These are phyloP conservation scores for Vigna angularis DNA, from an alignment of 306 rosid genomes.

Conservation along the genomic window DNA sequence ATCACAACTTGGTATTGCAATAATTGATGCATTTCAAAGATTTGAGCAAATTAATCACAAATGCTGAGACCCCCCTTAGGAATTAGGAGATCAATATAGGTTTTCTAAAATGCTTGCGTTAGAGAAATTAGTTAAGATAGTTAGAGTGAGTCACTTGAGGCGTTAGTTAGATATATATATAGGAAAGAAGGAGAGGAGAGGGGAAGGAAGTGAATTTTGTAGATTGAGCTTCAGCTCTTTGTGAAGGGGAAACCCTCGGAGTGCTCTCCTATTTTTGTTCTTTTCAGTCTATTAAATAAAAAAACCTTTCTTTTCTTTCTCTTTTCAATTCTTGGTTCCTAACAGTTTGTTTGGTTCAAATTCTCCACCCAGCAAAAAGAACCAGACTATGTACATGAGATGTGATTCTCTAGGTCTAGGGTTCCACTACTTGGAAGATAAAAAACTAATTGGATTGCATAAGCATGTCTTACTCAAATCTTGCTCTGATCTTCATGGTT, in stretches of 20 bases:
- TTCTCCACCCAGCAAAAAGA: slow-evolving; percentile 6
- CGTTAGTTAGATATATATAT: no score
- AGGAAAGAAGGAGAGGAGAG: no score
- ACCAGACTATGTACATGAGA: background rate
- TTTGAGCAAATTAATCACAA: slow-evolving; percentile 4
- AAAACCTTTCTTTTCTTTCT: no score
- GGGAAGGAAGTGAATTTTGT: no score
- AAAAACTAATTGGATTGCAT: slow-evolving; percentile 8
- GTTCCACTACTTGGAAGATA: slow-evolving; percentile 11
- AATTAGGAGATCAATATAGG: slow-evolving; percentile 3
- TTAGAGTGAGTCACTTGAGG: no score
- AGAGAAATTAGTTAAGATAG: no score
- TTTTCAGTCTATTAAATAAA: no score
- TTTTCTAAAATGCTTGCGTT: background rate
- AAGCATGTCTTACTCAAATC: background rate
- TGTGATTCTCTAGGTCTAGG: slow-evolving; percentile 8
- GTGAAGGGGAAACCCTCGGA: no score
- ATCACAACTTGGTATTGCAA: slow-evolving; percentile 8
- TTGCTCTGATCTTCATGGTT: background rate
- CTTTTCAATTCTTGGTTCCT: no score
- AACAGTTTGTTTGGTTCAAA: background rate
- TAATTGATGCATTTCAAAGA: slow-evolving; percentile 13
- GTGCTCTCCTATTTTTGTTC: no score
- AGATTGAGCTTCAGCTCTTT: no score
- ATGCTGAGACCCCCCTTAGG: background rate